Conservation (phyloP, 495 filamentous ascomycete genomes). For the Podospora pseudoanserina region DNA sequence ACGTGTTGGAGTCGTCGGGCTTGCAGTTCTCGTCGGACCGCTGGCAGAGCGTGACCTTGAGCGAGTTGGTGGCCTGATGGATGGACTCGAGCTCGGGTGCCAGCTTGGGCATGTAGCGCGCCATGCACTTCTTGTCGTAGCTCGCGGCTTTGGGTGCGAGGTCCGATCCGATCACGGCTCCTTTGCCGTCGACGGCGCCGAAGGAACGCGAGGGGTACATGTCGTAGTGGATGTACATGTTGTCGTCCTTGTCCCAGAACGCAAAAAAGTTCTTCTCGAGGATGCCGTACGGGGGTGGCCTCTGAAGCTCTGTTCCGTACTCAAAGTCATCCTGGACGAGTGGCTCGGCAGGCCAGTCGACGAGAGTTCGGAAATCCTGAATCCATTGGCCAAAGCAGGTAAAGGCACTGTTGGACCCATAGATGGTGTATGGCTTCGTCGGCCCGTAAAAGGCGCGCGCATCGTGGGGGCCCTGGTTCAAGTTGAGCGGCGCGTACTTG, state of each 20-base stretch:
- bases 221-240: constrained; percentile 50
- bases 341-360: constrained; percentile 38
- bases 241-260: constrained; percentile 48
- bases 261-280: constrained; percentile 58
- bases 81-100: constrained; percentile 38
- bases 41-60: constrained; percentile 49
- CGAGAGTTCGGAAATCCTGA: constrained; percentile 46
- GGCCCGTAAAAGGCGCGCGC: constrained; percentile 53
- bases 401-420: constrained; percentile 46
- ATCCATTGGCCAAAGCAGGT: constrained; percentile 54
- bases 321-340: constrained; percentile 31
- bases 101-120: constrained; percentile 37
- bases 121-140: constrained; percentile 40
- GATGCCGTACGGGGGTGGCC: constrained; percentile 35
- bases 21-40: constrained; percentile 44
- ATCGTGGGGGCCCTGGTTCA: constrained; percentile 50
- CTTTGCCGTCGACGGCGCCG: constrained; percentile 33
- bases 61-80: constrained; percentile 56
- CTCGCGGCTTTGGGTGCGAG: constrained; percentile 30
- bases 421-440: constrained; percentile 41
- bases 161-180: constrained; percentile 43
- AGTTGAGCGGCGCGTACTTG: constrained; percentile 31
- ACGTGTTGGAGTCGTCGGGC: constrained; percentile 42
- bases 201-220: constrained; percentile 45
- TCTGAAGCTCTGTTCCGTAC: constrained; percentile 43